These are phyloP conservation scores for Casuarina equisetifolia DNA, from an alignment of 306 rosid genomes.

Conservation along the genomic window DNA sequence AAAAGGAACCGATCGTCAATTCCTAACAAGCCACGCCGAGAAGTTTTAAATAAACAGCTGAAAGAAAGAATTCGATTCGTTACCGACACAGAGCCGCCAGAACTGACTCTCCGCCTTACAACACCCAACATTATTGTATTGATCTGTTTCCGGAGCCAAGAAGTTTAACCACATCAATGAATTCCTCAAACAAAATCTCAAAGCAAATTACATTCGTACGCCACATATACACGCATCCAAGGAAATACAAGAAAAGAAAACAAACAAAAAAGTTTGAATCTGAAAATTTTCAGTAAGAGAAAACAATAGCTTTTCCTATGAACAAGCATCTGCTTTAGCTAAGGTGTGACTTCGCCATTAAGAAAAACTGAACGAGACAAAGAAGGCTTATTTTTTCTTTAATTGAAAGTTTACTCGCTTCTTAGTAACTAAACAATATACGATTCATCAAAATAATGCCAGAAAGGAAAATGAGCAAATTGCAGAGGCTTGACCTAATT, in stretches of 20 bases:
- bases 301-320: not conserved
- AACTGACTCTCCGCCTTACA: constrained; percentile 69
- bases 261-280: constrained; percentile 2
- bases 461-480: not conserved
- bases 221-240: not conserved
- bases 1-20: constrained; percentile 4
- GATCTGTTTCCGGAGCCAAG: constrained; percentile 26
- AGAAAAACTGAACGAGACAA: not conserved
- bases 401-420: not conserved
- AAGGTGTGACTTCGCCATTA: not conserved
- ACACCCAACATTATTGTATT: constrained; percentile 52
- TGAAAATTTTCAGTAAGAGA: not conserved
- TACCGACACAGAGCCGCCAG: constrained; percentile 51
- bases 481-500: not conserved
- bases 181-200: not conserved
- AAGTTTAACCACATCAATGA: constrained; percentile 16
- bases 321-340: not conserved
- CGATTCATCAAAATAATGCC: not conserved
- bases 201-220: not conserved
- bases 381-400: not conserved
- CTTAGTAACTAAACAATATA: not conserved
- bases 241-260: not conserved
- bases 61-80: not conserved
- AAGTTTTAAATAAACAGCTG: not conserved
- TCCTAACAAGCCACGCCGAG: not conserved